Base-by-base conservation (phyloP, 75 land plant genomes). In the Picea sitchensis region DNA sequence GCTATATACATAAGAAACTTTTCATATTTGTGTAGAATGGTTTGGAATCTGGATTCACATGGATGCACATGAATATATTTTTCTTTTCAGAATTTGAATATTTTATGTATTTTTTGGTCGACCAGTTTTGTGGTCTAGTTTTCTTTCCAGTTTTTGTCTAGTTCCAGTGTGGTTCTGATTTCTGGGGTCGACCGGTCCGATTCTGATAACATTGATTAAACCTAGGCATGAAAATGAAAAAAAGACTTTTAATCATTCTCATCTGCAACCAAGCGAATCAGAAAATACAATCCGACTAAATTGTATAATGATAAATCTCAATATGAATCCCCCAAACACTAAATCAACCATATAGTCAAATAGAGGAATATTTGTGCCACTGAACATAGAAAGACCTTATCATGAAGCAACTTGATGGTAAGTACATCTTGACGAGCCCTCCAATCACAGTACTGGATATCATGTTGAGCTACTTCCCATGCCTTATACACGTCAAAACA, bases 381-480 rank as follows among this genome's bases (percentile, higher is more conserved):
- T 67, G 36, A 36, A 67, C 34, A 67, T 34, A 36, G 14, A 38
- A 57, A 65, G 26, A 93, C 99, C 96, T 95, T 95, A 54, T 97
- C 98, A 82, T 97, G 99, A 58, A 97, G 90, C 21, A 91, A 87
- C 88, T 93, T 91, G 88, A 97, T 97, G 58, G 94, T 86, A 30
- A 92, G 88, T 26, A 97, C 84, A 81, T 95, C 99, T 71, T 90
- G 98, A 11, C 99, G 89, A 76, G 99, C 99, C 59, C 90, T 84
- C 99, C 98, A 97, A 82, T 95, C 98, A 71, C 88, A 87, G 73
- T 93, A 97, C 65, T 90, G 92, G 31, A 97, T 88, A 79, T 97
- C 99, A 79, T 89, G 94, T 54, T 91, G 88, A 23, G 90, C 89
- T 7, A 97, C 89, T 77, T 91, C 99, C 78, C 92, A 78, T 12